Percentiles rank a stretch among this genome's conserved stretches.
These are phyloP conservation scores for Laburnicola sp. DNA, from an alignment of 2,329 filamentous ascomycete species.

Conservation along the genomic window DNA sequence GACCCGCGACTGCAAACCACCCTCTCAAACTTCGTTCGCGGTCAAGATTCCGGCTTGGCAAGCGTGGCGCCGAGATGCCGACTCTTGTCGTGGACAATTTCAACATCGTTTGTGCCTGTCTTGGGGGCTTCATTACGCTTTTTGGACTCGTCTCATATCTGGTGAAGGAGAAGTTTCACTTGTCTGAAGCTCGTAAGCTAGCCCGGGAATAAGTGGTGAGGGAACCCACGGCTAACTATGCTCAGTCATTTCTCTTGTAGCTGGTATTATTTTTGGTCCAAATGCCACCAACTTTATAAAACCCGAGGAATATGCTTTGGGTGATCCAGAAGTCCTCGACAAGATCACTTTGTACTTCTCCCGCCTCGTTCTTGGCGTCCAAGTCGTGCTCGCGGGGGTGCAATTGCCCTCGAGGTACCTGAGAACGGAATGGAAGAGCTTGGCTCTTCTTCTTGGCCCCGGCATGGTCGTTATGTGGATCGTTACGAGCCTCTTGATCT, in stretches of 20 bases:
- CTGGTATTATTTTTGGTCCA: constrained; percentile 77
- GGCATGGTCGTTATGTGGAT: constrained; percentile 90
- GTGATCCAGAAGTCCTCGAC: constrained; percentile 62
- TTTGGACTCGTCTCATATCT: constrained; percentile 90
- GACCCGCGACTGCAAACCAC: not conserved
- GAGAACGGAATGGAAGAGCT: constrained; percentile 73
- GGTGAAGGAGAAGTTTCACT: constrained; percentile 85
- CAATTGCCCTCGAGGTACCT: constrained; percentile 86
- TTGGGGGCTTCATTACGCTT: constrained; percentile 87
- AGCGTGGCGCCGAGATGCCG: constrained; percentile 52
- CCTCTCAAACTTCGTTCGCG: not conserved
- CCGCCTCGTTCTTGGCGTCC: constrained; percentile 83
- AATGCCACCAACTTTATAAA: constrained; percentile 74
- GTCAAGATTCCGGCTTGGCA: constrained; percentile 7
- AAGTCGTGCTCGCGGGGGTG: constrained; percentile 84
- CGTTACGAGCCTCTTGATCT: constrained; percentile 75
- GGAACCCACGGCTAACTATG: constrained; percentile 13
- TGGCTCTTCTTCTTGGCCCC: constrained; percentile 75
- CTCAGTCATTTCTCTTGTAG: constrained; percentile 78
- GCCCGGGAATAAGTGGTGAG: not conserved
- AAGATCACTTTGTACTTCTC: constrained; percentile 81
- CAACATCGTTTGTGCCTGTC: constrained; percentile 77
- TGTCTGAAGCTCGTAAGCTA: constrained; percentile 81
- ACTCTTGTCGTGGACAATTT: constrained; percentile 71
- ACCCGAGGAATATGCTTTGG: constrained; percentile 71